phyloP scores from a whole-genome alignment of 257 asterid species.

The Plantago ovata region DNA sequence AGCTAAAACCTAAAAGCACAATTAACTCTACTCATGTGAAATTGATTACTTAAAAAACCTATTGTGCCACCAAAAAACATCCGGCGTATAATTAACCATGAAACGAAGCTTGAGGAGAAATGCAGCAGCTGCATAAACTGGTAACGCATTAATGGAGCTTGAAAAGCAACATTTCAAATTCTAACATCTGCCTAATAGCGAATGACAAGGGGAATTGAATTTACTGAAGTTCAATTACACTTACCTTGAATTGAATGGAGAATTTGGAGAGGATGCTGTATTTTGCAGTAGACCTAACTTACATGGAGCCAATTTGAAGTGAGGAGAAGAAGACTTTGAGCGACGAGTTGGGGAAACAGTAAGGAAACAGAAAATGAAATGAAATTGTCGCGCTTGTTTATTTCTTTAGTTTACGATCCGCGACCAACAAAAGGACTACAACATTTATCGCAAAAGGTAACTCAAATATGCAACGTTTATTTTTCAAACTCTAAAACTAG shows the following conservation, averaged over 20 bases:
- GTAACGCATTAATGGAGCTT: neutral
- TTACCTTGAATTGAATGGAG: neutral
- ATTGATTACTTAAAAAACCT: neutral
- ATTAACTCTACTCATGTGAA: too few relatives aligned
- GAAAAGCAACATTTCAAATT: too few relatives aligned
- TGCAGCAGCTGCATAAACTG: neutral
- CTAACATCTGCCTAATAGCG: too few relatives aligned
- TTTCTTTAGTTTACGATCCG: too few relatives aligned
- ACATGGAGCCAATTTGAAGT: neutral
- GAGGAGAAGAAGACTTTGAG: slow-evolving; percentile 1
- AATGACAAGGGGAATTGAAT: neutral
- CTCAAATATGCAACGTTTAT: too few relatives aligned
- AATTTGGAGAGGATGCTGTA: neutral
- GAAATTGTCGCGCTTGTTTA: too few relatives aligned
- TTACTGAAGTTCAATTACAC: neutral
- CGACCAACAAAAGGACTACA: too few relatives aligned
- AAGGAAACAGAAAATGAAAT: neutral
- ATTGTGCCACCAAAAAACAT: neutral
- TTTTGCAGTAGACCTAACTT: neutral
- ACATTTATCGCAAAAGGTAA: too few relatives aligned
- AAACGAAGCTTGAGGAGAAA: too few relatives aligned
- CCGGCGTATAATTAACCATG: neutral
- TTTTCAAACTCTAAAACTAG: too few relatives aligned
- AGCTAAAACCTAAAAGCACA: too few relatives aligned
- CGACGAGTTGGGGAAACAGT: neutral